Base-by-base conservation (phyloP, 1,284 basidiomycete genomes). In the Ganoderma sinense region DNA sequence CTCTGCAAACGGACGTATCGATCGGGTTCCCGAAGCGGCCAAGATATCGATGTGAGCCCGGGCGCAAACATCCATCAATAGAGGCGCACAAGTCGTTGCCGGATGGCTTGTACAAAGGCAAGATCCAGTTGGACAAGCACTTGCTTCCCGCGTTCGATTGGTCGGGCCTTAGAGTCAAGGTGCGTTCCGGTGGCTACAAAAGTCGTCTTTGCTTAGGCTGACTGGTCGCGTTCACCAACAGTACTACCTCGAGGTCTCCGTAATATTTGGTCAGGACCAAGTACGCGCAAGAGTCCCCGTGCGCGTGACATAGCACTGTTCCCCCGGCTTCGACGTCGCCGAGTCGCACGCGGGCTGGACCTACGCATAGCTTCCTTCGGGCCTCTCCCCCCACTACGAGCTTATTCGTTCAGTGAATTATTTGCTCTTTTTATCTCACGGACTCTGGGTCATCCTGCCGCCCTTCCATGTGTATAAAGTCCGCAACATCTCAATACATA, bases 1-100 rank as follows among this genome's bases (percentile, higher is more conserved):
- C 84, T 2, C 75, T 91, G 36, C 82, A 86, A 59, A 88, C 85
- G 14, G 84, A 86, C 64, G 82, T 92, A 60, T 86, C 81, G 60
- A 84, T 90, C 56, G 91, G 91, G 2, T 92, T 93, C 72, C 89
- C 90, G 20, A 92, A 92, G 72, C 86, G 90, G 20, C 89, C 90
- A 7, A 83, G 89, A 56, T 81, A 82, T 60, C 81, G 82, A 13
- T 76, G 77, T 56, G 77, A 76, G 40, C 73, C 78, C 10, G 69
- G 78, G 43, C 71, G 77, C 64, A 71, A 72, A 16, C 88, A 89
- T 74, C 87, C 87, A 11, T 82, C 87, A 2, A 70, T 88, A 51
- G 85, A 86, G 48, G 79, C 81, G 1, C 82, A 86, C 55, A 79
- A 81, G 14, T 75, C 83, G 7, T 80, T 91, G 40, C 91, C 91